These are phyloP conservation scores for Herpotrichia juniperi DNA, from an alignment of 2,329 filamentous ascomycete species.

Conservation along the genomic window DNA sequence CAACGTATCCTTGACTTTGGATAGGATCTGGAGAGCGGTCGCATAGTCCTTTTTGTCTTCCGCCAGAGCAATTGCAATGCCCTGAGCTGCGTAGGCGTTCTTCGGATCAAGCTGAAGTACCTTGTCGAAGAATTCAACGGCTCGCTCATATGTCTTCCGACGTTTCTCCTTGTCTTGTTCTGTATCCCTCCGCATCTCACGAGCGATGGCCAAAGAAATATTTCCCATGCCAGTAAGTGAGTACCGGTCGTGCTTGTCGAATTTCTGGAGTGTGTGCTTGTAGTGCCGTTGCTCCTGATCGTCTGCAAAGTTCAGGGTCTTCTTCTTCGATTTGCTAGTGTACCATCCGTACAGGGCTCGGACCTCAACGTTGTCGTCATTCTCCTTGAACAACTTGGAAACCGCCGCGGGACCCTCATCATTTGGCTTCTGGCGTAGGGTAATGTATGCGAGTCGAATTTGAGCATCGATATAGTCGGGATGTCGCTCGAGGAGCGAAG, in stretches of 20 bases:
- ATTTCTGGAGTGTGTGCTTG: constrained; percentile 90
- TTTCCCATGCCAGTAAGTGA: constrained; percentile 97
- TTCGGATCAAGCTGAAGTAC: constrained; percentile 91
- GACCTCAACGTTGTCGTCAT: constrained; percentile 86
- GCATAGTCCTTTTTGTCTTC: constrained; percentile 93
- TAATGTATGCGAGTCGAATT: constrained; percentile 87
- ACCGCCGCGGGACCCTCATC: constrained; percentile 88
- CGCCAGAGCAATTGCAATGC: constrained; percentile 89
- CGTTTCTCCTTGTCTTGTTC: constrained; percentile 92
- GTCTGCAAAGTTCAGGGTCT: constrained; percentile 78
- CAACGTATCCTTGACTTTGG: constrained; percentile 87
- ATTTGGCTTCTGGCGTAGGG: constrained; percentile 77
- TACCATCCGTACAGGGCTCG: constrained; percentile 96
- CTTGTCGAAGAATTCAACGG: constrained; percentile 98
- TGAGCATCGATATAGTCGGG: constrained; percentile 91
- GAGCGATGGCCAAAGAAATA: constrained; percentile 82
- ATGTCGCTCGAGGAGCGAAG: constrained; percentile 83
- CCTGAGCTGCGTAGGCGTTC: constrained; percentile 96
- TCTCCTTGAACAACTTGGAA: constrained; percentile 81
- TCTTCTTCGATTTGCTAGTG: constrained; percentile 85
- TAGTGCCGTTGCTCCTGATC: constrained; percentile 93
- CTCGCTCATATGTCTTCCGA: constrained; percentile 83
- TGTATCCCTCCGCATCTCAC: constrained; percentile 91
- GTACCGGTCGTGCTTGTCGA: constrained; percentile 96
- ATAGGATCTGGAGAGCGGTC: constrained; percentile 82